Conservation (phyloP, 169 alveolate species). For the Miamiensis avidus region DNA sequence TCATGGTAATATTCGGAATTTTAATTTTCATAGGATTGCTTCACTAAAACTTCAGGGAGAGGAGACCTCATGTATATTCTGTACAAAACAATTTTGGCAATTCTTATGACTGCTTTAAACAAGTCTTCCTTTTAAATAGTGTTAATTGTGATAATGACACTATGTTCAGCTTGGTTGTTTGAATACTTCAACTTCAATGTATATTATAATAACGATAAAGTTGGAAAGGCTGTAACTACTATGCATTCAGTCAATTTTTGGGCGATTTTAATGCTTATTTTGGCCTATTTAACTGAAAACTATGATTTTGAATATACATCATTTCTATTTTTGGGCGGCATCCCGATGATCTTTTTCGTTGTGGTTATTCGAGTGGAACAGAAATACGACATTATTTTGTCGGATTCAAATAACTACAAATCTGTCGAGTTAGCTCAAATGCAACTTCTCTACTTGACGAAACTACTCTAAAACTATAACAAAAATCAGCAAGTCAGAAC, state of each 20-base stretch:
- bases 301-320: slow-evolving; percentile 27
- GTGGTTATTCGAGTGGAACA: slow-evolving; percentile 28
- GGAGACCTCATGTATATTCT: slow-evolving; percentile 27
- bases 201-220: slow-evolving; percentile 4
- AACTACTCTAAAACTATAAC: slow-evolving; percentile 1
- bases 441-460: not conserved
- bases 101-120: slow-evolving; percentile 10
- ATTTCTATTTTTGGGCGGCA: slow-evolving; percentile 26
- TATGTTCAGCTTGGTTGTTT: slow-evolving; percentile 3
- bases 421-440: not conserved
- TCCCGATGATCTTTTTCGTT: slow-evolving; percentile 17
- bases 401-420: slow-evolving; percentile 24
- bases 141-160: slow-evolving; percentile 18
- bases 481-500: slow-evolving; percentile 15
- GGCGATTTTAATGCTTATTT: slow-evolving; percentile 33
- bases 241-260: slow-evolving; percentile 30
- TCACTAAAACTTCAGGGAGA: slow-evolving; percentile 36
- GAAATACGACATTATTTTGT: slow-evolving; percentile 27
- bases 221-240: slow-evolving; percentile 19
- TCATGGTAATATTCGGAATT: no score
- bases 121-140: slow-evolving; percentile 2
- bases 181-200: slow-evolving; percentile 2
- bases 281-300: slow-evolving; percentile 25
- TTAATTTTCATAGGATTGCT: slow-evolving; percentile 11
- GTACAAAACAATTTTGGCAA: slow-evolving; percentile 3